Evolutionary conservation across 768 basidiomycete species (phyloP), one percentile per base, ranked within the genome.

Genomic region (Psilocybe sp.): DNA sequence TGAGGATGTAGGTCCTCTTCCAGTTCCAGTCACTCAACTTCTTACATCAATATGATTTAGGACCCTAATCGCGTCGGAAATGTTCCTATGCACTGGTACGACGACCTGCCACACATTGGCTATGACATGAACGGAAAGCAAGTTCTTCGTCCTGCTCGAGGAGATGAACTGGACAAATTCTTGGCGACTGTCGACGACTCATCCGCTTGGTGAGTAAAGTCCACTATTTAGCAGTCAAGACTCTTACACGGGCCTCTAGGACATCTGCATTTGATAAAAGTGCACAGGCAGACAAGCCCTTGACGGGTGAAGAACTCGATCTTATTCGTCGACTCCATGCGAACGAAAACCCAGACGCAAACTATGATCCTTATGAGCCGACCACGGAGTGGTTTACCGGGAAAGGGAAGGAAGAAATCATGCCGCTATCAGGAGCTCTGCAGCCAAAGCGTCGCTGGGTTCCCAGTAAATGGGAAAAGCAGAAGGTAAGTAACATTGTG

Each of bases 401-500:
- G 3, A 89, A 92, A 68, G 93, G 93, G 11, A 94, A 92, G 62
- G 91, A 97, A 63, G 92, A 95, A 70, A 71, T 87, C 16, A 98
- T 94, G 93, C 97, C 97, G 18, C 68, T 99, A 12, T 90, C 87
- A 10, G 83, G 84, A 28, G 89, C 89, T 20, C 92, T 94, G 2
- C 94, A 98, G 65, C 97, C 97, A 15, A 99, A 99, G 70, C 81
- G 92, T 47, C 81, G 97, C 41, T 99, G 95, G 85, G 80, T 98
- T 11, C 92, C 95, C 12, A 96, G 92, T 71, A 98, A 95, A 74
- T 99, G 97, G 97, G 97, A 98, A 71, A 98, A 97, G 70, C 86
- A 97, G 78, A 99, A 99, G 82, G 95, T 92, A 60, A 47, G 64
- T 36, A 4, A 37, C 16, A 31, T n/a, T 13, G n/a, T 43, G 32